Evolutionary conservation across 768 basidiomycete genomes (phyloP).

Genomic region (Tylopilus rubrobrunneus): DNA sequence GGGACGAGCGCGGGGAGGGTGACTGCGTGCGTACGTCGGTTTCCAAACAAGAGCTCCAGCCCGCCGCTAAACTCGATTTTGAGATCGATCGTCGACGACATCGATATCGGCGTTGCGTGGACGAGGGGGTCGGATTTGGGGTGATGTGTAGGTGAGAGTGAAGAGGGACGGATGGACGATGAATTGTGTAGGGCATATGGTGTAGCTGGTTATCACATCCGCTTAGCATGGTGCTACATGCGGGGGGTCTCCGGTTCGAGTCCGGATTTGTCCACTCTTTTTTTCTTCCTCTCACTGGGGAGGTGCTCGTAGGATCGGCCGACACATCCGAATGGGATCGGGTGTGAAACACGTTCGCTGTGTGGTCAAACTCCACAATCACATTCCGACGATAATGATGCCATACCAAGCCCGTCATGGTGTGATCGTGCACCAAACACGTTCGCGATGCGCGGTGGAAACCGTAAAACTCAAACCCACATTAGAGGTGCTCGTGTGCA

Average conservation of each 20-base stretch:
- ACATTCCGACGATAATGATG: too few species aligned
- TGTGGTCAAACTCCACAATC: too few species aligned
- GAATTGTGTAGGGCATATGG: constrained; percentile 29
- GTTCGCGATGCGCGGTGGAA: too few species aligned
- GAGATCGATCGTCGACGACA: constrained; percentile 32
- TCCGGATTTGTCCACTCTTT: constrained; percentile 38
- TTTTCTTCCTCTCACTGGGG: not conserved
- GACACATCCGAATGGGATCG: too few species aligned
- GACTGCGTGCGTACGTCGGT: constrained; percentile 57
- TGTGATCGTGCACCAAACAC: too few species aligned
- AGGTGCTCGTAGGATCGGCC: too few species aligned
- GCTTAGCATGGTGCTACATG: constrained; percentile 34
- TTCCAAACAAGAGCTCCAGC: constrained; percentile 79
- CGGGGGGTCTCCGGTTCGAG: constrained; percentile 40
- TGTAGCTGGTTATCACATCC: constrained; percentile 40
- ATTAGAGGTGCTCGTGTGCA: too few species aligned
- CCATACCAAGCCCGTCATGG: too few species aligned
- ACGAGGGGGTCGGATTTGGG: not conserved
- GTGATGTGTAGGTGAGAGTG: too few species aligned
- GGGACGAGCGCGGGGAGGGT: constrained; percentile 45
- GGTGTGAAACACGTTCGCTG: too few species aligned
- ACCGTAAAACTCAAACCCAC: too few species aligned
- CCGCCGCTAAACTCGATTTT: constrained; percentile 82
- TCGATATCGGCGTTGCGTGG: not conserved
- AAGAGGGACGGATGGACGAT: too few species aligned